Percentiles rank a stretch among this genome's conserved stretches.
These are phyloP conservation scores for Amanita polypyramis DNA, from an alignment of 768 basidiomycete species.

Conservation along the genomic window DNA sequence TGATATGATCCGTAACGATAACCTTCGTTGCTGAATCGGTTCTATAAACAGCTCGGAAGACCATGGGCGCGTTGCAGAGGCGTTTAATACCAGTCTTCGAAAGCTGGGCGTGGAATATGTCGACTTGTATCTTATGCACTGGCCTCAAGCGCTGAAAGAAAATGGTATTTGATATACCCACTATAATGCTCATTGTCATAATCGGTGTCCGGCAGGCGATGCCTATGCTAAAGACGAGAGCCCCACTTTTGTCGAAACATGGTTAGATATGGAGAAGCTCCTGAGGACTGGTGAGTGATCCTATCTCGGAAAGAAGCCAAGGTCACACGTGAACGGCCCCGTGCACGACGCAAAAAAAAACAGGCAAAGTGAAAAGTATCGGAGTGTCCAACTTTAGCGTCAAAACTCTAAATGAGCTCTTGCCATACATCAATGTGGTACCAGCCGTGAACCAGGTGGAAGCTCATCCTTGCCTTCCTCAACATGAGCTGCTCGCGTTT, in stretches of 20 bases:
- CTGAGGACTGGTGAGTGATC: constrained; percentile 14
- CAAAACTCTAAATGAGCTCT: constrained; percentile 28
- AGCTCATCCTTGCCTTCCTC: constrained; percentile 46
- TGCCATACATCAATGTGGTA: constrained; percentile 32
- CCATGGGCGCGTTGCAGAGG: constrained; percentile 22
- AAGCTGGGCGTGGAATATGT: constrained; percentile 31
- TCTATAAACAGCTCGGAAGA: constrained; percentile 21
- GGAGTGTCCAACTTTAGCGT: constrained; percentile 54
- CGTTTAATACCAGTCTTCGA: constrained; percentile 23
- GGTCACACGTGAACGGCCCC: no score
- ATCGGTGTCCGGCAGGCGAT: neutral
- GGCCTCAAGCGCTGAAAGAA: constrained; percentile 19
- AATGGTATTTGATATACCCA: constrained; percentile 10
- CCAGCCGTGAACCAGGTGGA: constrained; percentile 50
- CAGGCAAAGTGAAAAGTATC: constrained; percentile 34
- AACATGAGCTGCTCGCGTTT: constrained; percentile 30
- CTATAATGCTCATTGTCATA: neutral
- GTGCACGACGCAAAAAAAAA: no score
- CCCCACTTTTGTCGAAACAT: constrained; percentile 17
- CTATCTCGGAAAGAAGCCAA: neutral
- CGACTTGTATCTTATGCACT: constrained; percentile 38
- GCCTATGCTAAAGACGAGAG: constrained; percentile 11
- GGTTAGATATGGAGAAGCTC: constrained; percentile 19
- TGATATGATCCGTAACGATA: neutral
- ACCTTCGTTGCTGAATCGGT: neutral